Base-by-base conservation (phyloP, 495 filamentous ascomycete species). In the Chaetomidium leptoderma region DNA sequence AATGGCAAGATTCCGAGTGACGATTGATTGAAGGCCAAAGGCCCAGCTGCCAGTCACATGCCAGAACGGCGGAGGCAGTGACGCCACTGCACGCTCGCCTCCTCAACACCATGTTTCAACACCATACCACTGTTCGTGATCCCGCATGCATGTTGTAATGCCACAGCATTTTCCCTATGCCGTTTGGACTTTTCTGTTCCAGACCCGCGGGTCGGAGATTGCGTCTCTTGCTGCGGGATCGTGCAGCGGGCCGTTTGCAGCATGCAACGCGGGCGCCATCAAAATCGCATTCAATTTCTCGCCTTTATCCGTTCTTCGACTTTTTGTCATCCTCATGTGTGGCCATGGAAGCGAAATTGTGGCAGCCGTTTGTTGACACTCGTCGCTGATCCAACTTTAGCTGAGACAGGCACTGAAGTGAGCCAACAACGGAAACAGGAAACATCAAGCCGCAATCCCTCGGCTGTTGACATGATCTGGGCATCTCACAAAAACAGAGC, bases 351-450 rank as follows among this genome's bases (percentile, higher is more conserved):
- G 49, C 49, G 49, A 52, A 26, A 52, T 52, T 21, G 40, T 37
- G 35, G 49, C 49, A 23, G n/a, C 35, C 19, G n/a, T 52, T 17
- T 24, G 11, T 48, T 30, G 26, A 21, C 10, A 17, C 33, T 29
- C 19, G 49, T 16, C 29, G 45, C 45, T 39, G 49, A 52, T 52
- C 49, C 49, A 40, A 29, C 33, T 27, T 39, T 39, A 35, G 16
- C 33, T 27, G 49, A 52, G 49, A 39, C 33, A 27, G 21, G 35
- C 23, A 29, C 35, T 27, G 21, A 27, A 16, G 5, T 8, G 13
- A 37, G 10, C 2, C 30, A 23, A 16, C n/a, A 19, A 7, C 7
- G 40, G 19, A 4, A 43, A 24, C 40, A 43, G n/a, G n/a, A n/a
- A n/a, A n/a, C n/a, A n/a, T n/a, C n/a, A n/a, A n/a, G n/a, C n/a